A percentile compares a stretch with the other conserved stretches of the same genome.
Conservation (phyloP, 306 rosid species). For the Rosa lucieae region DNA sequence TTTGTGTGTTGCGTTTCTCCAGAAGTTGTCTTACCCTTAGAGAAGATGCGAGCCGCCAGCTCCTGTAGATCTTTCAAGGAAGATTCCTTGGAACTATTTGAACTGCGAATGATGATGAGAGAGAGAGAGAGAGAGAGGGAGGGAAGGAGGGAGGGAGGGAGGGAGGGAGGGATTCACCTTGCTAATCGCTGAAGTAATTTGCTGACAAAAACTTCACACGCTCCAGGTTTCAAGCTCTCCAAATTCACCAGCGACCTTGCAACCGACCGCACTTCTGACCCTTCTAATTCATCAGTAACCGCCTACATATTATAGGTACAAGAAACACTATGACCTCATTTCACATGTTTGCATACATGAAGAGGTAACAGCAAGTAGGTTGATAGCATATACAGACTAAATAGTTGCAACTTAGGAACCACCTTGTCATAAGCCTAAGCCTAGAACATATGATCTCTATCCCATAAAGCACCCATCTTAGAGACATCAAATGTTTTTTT, state of each 20-base stretch:
- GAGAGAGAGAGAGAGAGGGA: not conserved
- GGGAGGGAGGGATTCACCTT: constrained; percentile 46
- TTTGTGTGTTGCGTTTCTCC: constrained; percentile 48
- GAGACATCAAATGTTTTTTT: not conserved
- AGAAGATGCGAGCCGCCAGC: constrained; percentile 57
- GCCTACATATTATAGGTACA: constrained; percentile 40
- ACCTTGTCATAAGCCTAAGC: not conserved
- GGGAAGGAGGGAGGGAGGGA: too few relatives aligned
- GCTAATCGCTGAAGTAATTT: constrained; percentile 78
- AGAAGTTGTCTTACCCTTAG: constrained; percentile 43
- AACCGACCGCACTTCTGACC: constrained; percentile 48
- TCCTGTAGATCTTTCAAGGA: constrained; percentile 80
- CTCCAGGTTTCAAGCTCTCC: constrained; percentile 78
- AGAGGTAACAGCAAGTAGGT: constrained; percentile 16
- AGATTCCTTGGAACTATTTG: constrained; percentile 77
- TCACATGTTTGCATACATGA: not conserved
- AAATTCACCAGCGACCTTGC: constrained; percentile 62
- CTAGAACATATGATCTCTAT: not conserved
- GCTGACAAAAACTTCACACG: constrained; percentile 68
- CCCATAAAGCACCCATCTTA: too few relatives aligned
- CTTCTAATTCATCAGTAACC: constrained; percentile 73
- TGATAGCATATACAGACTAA: not conserved
- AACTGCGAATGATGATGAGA: constrained; percentile 44
- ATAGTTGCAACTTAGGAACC: not conserved
- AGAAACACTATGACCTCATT: not conserved